Evolutionary conservation across 139 green algal species (phyloP).

Genomic region (Mesotaenium endlicherianum): DNA sequence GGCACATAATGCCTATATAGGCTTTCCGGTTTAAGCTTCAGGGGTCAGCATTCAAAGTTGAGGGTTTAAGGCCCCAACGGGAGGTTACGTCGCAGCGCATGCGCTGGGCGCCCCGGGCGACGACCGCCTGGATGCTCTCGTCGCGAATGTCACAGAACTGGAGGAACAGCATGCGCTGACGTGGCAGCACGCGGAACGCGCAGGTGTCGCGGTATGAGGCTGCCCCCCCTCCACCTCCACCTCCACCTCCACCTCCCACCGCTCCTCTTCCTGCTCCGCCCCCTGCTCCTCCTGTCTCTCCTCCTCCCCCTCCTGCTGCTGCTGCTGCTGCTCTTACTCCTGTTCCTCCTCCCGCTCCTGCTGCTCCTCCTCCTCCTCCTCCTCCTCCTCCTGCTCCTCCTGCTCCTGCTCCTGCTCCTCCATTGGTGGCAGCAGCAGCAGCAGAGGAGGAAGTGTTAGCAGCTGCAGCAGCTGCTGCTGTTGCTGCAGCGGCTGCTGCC

Average conservation of each 20-base stretch:
- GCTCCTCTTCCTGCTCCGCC: background rate
- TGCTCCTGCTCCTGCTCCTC: too few species aligned
- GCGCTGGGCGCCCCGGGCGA: background rate
- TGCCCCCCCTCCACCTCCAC: background rate
- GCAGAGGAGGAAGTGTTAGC: too few species aligned
- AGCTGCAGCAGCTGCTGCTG: too few species aligned
- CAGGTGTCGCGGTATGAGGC: slow-evolving; percentile 7
- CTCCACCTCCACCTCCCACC: background rate
- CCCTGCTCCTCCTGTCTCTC: too few species aligned
- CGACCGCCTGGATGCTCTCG: slow-evolving; percentile 4
- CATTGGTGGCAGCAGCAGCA: too few species aligned
- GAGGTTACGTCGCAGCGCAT: background rate
- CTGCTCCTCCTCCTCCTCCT: background rate
- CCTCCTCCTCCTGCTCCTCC: too few species aligned
- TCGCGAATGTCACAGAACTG: slow-evolving; percentile 33
- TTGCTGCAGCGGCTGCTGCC: too few species aligned
- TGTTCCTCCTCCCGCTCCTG: background rate
- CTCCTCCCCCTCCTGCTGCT: background rate
- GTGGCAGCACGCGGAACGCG: slow-evolving; percentile 3
- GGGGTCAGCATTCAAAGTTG: background rate
- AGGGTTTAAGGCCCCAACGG: background rate
- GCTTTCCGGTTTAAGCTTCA: background rate
- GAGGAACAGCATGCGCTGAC: slow-evolving; percentile 8
- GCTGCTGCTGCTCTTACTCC: background rate
- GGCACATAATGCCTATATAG: background rate